A percentile compares a stretch with the other conserved stretches of the same genome.
Evolutionary conservation across 495 filamentous ascomycete species (phyloP).

Genomic region (Xylaria palmicola): DNA sequence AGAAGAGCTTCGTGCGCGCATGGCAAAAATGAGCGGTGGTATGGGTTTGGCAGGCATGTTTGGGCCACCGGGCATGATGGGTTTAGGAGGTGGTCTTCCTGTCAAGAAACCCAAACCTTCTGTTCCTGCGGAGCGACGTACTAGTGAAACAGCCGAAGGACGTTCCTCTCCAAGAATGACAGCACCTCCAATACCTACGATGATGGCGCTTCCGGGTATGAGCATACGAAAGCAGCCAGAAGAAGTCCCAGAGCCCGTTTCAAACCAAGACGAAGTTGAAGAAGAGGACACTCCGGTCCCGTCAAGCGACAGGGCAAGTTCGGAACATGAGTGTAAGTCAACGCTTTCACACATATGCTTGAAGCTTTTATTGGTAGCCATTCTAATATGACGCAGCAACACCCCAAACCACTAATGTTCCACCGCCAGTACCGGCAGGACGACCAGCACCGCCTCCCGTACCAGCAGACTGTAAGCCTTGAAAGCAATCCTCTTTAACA

Average conservation of each 20-base stretch:
- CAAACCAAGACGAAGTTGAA: slow-evolving; percentile 33
- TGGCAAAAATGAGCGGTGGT: slow-evolving; percentile 98
- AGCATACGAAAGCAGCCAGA: slow-evolving; percentile 38
- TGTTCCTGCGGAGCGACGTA: slow-evolving; percentile 41
- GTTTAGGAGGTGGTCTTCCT: slow-evolving; percentile 53
- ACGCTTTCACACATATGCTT: slow-evolving; percentile 1
- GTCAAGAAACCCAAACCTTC: slow-evolving; percentile 64
- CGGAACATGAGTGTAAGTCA: slow-evolving; percentile 49
- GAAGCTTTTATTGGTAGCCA: not conserved
- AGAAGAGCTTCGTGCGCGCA: slow-evolving; percentile 86
- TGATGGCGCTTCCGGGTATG: slow-evolving; percentile 77
- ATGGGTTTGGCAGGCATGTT: slow-evolving; percentile 98
- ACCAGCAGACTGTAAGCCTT: slow-evolving; percentile 63
- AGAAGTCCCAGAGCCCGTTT: slow-evolving; percentile 40
- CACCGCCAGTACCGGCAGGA: slow-evolving; percentile 62
- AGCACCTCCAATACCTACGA: slow-evolving; percentile 61
- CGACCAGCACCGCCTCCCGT: slow-evolving; percentile 69
- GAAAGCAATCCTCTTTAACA: slow-evolving; percentile 12
- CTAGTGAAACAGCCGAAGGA: slow-evolving; percentile 50
- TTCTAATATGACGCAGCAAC: slow-evolving; percentile 26
- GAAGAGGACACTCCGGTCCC: slow-evolving; percentile 28
- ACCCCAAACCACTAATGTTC: slow-evolving; percentile 33
- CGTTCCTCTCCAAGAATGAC: slow-evolving; percentile 42
- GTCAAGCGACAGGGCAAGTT: slow-evolving; percentile 37
- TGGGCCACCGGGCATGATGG: slow-evolving; percentile 71